A percentile compares a stretch with the other conserved stretches of the same genome.
phyloP scores from a whole-genome alignment of 805 yeast species.

The Suhomyces pyralidae region DNA sequence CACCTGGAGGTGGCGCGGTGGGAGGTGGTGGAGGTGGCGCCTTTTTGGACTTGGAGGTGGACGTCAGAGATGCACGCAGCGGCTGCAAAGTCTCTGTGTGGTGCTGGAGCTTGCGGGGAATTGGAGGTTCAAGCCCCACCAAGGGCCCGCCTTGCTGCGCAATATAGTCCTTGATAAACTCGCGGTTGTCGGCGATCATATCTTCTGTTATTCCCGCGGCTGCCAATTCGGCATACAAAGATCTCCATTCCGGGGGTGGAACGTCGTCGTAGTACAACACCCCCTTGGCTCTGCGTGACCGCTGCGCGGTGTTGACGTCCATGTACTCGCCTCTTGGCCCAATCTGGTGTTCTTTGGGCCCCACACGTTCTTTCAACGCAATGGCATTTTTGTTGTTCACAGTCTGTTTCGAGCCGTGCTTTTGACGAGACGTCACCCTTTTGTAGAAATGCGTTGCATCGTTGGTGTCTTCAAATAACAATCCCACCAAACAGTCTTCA shows the following conservation, averaged over 20 bases:
- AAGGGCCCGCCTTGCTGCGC: constrained; percentile 73
- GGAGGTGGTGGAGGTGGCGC: constrained; percentile 40
- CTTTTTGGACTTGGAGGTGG: constrained; percentile 21
- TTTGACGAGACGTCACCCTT: constrained; percentile 68
- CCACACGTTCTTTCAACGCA: constrained; percentile 56
- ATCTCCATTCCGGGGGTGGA: constrained; percentile 85
- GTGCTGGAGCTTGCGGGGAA: constrained; percentile 59
- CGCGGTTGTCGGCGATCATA: constrained; percentile 83
- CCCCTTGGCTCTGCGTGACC: constrained; percentile 56
- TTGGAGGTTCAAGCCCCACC: constrained; percentile 81
- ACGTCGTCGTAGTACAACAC: constrained; percentile 69
- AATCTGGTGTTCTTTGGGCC: constrained; percentile 21
- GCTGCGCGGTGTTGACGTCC: constrained; percentile 48
- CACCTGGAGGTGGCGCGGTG: constrained; percentile 11
- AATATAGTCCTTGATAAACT: constrained; percentile 77
- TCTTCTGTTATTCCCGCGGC: constrained; percentile 80
- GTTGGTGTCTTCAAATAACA: constrained; percentile 80
- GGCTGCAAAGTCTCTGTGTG: constrained; percentile 21
- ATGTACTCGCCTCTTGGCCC: constrained; percentile 68
- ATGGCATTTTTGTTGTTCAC: constrained; percentile 83
- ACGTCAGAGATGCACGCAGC: constrained; percentile 21
- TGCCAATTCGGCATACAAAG: constrained; percentile 68
- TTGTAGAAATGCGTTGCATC: constrained; percentile 88
- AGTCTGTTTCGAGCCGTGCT: constrained; percentile 85
- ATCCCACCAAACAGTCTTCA: constrained; percentile 84